Evolutionary conservation across 352 stramenopile genomes (phyloP).

Genomic region (Elongisporangium anandrum): DNA sequence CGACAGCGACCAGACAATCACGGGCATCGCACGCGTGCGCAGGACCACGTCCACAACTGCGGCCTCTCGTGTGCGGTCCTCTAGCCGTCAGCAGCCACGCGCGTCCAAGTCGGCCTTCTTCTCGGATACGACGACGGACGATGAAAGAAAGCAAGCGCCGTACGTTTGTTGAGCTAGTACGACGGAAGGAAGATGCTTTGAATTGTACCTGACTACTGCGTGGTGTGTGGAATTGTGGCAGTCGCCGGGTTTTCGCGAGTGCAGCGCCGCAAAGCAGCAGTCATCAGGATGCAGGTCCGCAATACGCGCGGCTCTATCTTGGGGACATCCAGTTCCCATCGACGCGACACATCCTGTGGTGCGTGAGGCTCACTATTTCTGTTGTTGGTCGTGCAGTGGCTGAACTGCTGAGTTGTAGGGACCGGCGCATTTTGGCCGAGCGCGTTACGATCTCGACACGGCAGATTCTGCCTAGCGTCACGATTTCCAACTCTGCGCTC

Average conservation of each 20-base stretch:
- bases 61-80: slow-evolving; percentile 4
- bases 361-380: slow-evolving; percentile 2
- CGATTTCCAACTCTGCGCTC: slow-evolving; percentile 28
- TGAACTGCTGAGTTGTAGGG: slow-evolving; percentile 21
- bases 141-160: slow-evolving; percentile 14
- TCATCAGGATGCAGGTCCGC: background rate
- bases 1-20: slow-evolving; percentile 71
- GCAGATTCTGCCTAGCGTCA: slow-evolving; percentile 48
- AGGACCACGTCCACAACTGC: background rate
- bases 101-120: slow-evolving; percentile 58
- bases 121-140: slow-evolving; percentile 69
- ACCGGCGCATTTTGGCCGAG: slow-evolving; percentile 47
- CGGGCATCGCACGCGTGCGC: slow-evolving; percentile 8
- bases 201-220: background rate
- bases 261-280: slow-evolving; percentile 8
- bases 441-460: slow-evolving; percentile 28
- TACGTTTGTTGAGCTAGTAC: background rate
- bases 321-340: slow-evolving; percentile 61
- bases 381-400: background rate
- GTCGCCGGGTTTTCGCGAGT: background rate
- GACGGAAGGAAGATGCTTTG: background rate
- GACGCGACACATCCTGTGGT: slow-evolving; percentile 68
- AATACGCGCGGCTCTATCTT: slow-evolving; percentile 32
- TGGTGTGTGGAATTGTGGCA: background rate
- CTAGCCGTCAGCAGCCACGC: background rate